phyloP scores from a whole-genome alignment of 768 basidiomycete genomes.

The Mycena vitilis region DNA sequence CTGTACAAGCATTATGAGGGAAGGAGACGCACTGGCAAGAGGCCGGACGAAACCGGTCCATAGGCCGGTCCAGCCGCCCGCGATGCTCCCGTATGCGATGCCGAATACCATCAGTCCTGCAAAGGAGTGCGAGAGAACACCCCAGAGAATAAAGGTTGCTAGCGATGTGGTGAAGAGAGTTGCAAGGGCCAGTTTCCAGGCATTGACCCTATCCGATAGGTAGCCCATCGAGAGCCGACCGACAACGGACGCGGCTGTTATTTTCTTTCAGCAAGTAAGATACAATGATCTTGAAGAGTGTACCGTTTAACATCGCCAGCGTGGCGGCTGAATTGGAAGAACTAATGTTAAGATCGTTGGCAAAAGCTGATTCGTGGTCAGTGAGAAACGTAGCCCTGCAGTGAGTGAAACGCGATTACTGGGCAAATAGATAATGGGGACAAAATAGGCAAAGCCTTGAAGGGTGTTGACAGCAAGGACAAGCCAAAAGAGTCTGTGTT shows the following conservation, averaged over 20 bases:
- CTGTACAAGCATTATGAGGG: background rate
- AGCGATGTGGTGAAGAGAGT: constrained; percentile 37
- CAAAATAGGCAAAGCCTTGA: constrained; percentile 41
- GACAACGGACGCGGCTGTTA: constrained; percentile 37
- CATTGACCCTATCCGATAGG: constrained; percentile 42
- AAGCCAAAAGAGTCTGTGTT: constrained; percentile 37
- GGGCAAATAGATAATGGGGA: constrained; percentile 44
- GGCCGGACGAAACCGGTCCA: constrained; percentile 43
- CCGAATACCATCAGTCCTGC: constrained; percentile 41
- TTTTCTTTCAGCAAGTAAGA: constrained; percentile 8
- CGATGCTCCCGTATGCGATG: constrained; percentile 41
- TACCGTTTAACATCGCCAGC: constrained; percentile 43
- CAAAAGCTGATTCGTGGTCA: constrained; percentile 38
- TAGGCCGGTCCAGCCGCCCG: constrained; percentile 43
- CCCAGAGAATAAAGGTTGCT: constrained; percentile 45
- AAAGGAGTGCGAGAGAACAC: constrained; percentile 42
- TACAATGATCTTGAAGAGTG: background rate
- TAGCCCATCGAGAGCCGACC: constrained; percentile 42
- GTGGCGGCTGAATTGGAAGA: constrained; percentile 39
- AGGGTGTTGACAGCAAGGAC: constrained; percentile 40
- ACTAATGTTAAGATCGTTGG: constrained; percentile 38
- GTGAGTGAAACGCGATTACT: constrained; percentile 32
- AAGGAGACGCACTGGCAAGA: constrained; percentile 37
- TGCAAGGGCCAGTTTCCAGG: constrained; percentile 35
- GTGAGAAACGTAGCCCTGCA: background rate